Evolutionary conservation across 495 filamentous ascomycete species (phyloP), one percentile per base, ranked within the genome.

Genomic region (Aspergillus ellipticus): DNA sequence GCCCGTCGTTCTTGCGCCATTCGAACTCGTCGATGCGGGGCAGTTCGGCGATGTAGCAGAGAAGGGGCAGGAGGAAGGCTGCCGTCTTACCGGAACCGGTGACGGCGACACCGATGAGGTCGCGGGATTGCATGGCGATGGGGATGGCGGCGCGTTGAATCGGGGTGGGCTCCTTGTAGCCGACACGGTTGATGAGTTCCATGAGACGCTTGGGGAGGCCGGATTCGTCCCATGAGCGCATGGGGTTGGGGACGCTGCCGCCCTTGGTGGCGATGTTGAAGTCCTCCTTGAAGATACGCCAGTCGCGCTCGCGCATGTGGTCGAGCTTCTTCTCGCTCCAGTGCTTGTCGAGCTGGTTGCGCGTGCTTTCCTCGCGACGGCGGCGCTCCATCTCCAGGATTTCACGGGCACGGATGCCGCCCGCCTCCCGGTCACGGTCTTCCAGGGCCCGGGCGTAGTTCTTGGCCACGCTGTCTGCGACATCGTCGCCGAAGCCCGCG

Each of bases 231-330:
- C 94, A 99, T 41, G 83, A 92, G 19, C 94, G 90, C 94, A 97
- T 97, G 2, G 94, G 94, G 57, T 96, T 92, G 1, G 94, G 94
- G 42, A 99, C 92, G 13, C 82, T 82, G 31, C 94, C 94, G 55
- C 87, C 87, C 70, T 96, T 96, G 16, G 92, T 97, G 35, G 82
- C 78, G 71, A 99, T 99, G 63, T 96, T 96, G 77, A 96, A 97
- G 66, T 99, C 94, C 74, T 97, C 95, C 76, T 97, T 97, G 81
- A 99, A 96, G 61, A 99, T 97, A 66, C 94, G 89, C 95, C 95
- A 99, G 68, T 99, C 94, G 64, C 94, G 80, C 76, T 97, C 92
- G 59, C 91, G 89, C 94, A 99, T 99, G 62, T 94, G 88, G 15
- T 94, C 89, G 62, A 99, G 71, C 56, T 79, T 86, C 83, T 99